A percentile compares a stretch with the other conserved stretches of the same genome.
phyloP scores from a whole-genome alignment of 2,329 filamentous ascomycete species.

The Alternaria consortialis region DNA sequence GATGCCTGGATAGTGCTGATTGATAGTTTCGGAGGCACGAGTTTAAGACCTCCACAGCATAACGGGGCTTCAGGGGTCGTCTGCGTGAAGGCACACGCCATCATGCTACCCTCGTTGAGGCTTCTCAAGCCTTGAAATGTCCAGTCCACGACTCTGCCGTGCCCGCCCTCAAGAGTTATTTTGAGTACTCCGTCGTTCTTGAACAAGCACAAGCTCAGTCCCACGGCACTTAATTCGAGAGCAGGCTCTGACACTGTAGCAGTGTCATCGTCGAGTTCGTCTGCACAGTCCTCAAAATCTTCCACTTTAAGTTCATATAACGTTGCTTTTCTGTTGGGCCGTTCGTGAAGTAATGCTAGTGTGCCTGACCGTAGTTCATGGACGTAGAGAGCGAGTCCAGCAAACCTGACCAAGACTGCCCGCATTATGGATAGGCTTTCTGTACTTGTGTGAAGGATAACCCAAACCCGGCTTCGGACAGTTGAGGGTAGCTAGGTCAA shows the following conservation, averaged over 20 bases:
- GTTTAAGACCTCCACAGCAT: neutral
- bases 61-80: neutral
- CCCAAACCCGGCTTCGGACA: too few relatives aligned
- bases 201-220: neutral
- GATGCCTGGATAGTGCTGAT: neutral
- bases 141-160: neutral
- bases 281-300: neutral
- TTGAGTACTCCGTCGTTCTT: neutral
- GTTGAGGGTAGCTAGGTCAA: too few relatives aligned
- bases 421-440: neutral
- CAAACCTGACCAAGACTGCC: neutral
- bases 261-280: neutral
- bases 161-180: neutral
- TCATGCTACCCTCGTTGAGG: neutral
- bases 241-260: fast-evolving
- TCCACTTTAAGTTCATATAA: neutral
- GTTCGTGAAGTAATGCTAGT: neutral
- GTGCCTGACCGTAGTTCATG: neutral
- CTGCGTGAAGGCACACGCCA: neutral
- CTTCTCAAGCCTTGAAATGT: neutral
- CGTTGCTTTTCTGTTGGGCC: neutral
- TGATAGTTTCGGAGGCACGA: neutral
- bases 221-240: neutral
- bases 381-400: neutral
- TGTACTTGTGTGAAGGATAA: neutral